phyloP scores from a whole-genome alignment of 2,329 filamentous ascomycete genomes.

The Dothidotthia symphoricarpi region DNA sequence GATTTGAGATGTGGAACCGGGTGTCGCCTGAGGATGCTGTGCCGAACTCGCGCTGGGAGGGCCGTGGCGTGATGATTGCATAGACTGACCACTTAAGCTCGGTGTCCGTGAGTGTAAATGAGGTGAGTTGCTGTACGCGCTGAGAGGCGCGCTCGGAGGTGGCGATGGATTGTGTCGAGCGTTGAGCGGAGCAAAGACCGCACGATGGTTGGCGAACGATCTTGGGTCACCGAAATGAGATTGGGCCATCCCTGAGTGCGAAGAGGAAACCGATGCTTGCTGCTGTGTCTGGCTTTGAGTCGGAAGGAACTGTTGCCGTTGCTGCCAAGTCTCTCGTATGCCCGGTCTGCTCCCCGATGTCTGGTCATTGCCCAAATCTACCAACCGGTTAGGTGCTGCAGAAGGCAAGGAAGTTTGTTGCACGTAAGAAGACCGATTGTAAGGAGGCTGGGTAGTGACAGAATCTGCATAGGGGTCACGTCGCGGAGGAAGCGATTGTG shows the following conservation, averaged over 20 bases:
- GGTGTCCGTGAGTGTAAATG: conserved; percentile 38
- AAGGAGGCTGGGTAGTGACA: conserved; percentile 24
- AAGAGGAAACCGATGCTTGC: conserved; percentile 22
- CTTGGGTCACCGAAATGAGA: conserved; percentile 22
- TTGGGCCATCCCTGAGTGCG: conserved; percentile 29
- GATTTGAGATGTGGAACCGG: conserved; percentile 27
- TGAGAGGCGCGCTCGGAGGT: conserved; percentile 22
- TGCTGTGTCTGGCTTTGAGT: conserved; percentile 30
- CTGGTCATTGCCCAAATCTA: conserved; percentile 37
- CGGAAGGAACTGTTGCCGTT: conserved; percentile 27
- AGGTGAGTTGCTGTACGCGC: conserved; percentile 32
- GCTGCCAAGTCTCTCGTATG: conserved; percentile 33
- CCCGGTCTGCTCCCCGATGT: conserved; percentile 14
- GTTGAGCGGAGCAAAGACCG: conserved; percentile 37
- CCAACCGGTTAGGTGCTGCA: conserved; percentile 22
- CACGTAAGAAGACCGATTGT: conserved; percentile 27
- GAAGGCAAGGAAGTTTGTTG: conserved; percentile 26
- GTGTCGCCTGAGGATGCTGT: conserved; percentile 18
- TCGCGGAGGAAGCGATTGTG: conserved; percentile 25
- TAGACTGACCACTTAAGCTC: conserved; percentile 32
- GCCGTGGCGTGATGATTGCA: conserved; percentile 25
- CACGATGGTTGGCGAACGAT: conserved; percentile 28
- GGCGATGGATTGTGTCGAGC: conserved; percentile 36
- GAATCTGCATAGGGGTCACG: conserved; percentile 28
- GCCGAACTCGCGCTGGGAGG: conserved; percentile 21